Percentiles rank a stretch among this genome's conserved stretches.
Evolutionary conservation across 1,284 basidiomycete genomes (phyloP).

Genomic region (Mycena sp.): DNA sequence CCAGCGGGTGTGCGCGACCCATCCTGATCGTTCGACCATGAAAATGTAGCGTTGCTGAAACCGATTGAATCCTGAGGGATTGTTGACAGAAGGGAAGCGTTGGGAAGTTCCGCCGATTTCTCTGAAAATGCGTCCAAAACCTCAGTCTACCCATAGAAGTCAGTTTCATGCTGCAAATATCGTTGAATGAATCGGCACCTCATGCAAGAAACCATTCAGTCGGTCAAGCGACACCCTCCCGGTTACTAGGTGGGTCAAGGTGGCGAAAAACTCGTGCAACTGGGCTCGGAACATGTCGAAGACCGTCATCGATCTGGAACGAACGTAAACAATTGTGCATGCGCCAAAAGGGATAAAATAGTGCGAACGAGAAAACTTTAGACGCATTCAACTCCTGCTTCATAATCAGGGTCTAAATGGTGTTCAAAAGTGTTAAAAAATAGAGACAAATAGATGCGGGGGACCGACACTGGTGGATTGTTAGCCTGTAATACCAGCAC

Average conservation of each 20-base stretch:
- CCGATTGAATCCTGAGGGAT: constrained; percentile 40
- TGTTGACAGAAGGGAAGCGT: constrained; percentile 27
- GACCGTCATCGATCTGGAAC: constrained; percentile 39
- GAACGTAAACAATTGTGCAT: too few species aligned
- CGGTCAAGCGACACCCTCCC: constrained; percentile 51
- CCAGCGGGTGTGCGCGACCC: constrained; percentile 32
- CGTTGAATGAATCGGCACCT: constrained; percentile 29
- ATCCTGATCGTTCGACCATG: constrained; percentile 47
- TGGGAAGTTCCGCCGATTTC: constrained; percentile 34
- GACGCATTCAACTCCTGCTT: constrained; percentile 30
- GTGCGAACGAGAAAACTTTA: constrained; percentile 26
- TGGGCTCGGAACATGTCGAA: constrained; percentile 45
- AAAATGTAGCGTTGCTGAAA: constrained; percentile 52
- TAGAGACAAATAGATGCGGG: background rate
- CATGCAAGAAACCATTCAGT: constrained; percentile 53
- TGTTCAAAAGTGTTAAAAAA: background rate
- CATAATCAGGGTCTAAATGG: constrained; percentile 35
- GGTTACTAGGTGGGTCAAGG: background rate
- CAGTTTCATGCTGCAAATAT: background rate
- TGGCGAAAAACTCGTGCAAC: constrained; percentile 22
- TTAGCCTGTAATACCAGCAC: background rate
- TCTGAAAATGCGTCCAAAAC: constrained; percentile 54
- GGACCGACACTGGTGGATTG: background rate
- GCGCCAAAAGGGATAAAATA: background rate
- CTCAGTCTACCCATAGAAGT: constrained; percentile 49